phyloP scores from a whole-genome alignment of 129 eudicot species.

The sunflower (Helianthus annuus) region DNA sequence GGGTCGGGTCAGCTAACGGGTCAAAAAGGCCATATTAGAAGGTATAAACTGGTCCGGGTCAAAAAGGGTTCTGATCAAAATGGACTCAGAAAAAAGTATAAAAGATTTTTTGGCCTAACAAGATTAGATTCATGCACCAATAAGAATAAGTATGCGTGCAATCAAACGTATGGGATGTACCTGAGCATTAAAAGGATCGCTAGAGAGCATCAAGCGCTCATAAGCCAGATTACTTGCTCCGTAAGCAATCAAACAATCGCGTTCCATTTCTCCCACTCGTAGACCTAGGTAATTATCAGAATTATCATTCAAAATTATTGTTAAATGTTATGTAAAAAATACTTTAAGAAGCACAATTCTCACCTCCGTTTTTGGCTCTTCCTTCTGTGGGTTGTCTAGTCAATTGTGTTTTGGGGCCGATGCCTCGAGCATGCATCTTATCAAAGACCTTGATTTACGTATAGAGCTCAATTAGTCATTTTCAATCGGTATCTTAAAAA shows the following conservation, averaged over 20 bases:
- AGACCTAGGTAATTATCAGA: constrained; percentile 45
- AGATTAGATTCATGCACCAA: background rate
- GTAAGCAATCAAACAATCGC: constrained; percentile 83
- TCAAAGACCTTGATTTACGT: constrained; percentile 57
- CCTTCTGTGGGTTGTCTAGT: constrained; percentile 97
- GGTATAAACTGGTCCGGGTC: background rate
- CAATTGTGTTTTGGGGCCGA: constrained; percentile 77
- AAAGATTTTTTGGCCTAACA: background rate
- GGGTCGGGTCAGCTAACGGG: background rate
- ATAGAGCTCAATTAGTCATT: constrained; percentile 14
- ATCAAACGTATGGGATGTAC: constrained; percentile 21
- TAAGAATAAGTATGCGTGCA: background rate
- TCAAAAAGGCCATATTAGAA: background rate
- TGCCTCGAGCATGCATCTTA: constrained; percentile 98
- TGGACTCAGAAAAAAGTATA: background rate
- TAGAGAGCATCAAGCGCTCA: constrained; percentile 83
- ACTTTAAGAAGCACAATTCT: background rate
- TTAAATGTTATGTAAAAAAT: background rate
- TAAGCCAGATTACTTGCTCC: constrained; percentile 58
- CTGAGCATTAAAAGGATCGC: constrained; percentile 85
- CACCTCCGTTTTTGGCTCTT: constrained; percentile 87
- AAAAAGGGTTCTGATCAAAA: background rate
- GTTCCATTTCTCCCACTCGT: constrained; percentile 92
- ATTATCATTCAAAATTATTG: constrained; percentile 16
- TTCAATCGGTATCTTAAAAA: background rate